A percentile compares a stretch with the other conserved stretches of the same genome.
Conservation (phyloP, 2,329 filamentous ascomycete species). For the Ceratocystis albifundus region DNA sequence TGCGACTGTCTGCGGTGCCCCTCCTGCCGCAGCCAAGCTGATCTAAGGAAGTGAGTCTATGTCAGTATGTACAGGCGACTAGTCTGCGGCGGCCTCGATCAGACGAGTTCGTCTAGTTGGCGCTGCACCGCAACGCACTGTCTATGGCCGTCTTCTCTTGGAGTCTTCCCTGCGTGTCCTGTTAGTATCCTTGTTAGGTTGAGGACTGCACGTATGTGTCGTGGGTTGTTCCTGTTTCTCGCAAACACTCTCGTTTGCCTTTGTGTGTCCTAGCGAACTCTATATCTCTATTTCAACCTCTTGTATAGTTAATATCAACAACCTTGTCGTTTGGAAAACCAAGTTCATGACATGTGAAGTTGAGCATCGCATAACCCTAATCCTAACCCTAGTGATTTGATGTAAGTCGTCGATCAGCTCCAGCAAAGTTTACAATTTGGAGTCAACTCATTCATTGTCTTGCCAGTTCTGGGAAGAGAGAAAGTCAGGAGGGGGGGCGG, state of each 20-base stretch:
- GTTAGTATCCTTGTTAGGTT: too few species aligned
- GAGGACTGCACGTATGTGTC: too few species aligned
- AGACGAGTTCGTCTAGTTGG: not conserved
- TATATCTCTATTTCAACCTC: not conserved
- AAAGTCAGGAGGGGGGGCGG: not conserved
- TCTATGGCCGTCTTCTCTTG: too few species aligned
- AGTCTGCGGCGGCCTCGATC: not conserved
- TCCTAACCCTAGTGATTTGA: not conserved
- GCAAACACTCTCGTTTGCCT: not conserved
- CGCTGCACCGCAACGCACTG: too few species aligned
- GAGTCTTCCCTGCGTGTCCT: too few species aligned
- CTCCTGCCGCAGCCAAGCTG: not conserved
- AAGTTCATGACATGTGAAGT: not conserved
- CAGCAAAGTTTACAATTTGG: not conserved
- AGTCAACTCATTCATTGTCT: not conserved
- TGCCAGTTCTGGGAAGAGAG: not conserved
- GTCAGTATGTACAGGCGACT: not conserved
- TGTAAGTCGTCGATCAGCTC: not conserved
- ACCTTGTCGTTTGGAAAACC: not conserved
- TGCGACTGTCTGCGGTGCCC: slow-evolving; percentile 20
- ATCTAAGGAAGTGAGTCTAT: not conserved
- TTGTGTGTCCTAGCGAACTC: not conserved
- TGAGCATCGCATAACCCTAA: not conserved
- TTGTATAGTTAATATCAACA: not conserved
- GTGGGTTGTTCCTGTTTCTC: not conserved